Evolutionary conservation across 1,284 basidiomycete genomes (phyloP), one percentile per base, ranked within the genome.

Genomic region (Rhizopogon hawkerae): DNA sequence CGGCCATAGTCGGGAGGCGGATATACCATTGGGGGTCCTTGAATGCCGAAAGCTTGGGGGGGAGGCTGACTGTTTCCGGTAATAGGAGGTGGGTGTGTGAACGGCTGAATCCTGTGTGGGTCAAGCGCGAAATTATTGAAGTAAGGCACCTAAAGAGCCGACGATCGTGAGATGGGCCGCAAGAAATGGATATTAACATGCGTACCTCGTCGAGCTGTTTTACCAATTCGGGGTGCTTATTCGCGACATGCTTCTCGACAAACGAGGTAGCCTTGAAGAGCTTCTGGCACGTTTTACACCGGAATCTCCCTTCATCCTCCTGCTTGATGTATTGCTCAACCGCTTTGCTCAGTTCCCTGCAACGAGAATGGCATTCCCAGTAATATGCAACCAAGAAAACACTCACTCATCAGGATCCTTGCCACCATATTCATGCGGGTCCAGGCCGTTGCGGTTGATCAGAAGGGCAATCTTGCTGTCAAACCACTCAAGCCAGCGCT

Each of bases 71-170:
- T 77, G 51, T 79, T 82, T 8, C 81, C 81, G 44, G 74, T 70
- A 5, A 73, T 65, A 34, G 77, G 73, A 48, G 86, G 88, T 53
- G 84, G 82, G 61, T 90, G 87, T 31, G 77, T 75, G 67, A 87
- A 89, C 1, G 91, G 90, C 61, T 91, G 88, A 49, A 94, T 86
- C 56, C 85, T 88, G 60, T 92, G 87, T 47, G 92, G 93, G 69
- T 96, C 92, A 51, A 95, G 79, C 26, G 88, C 89, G 63, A 93
- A 96, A 65, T 89, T 91, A 69, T 96, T 95, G 73, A 92, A 92
- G 65, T 87, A 89, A 31, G 86, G 79, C 53, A 92, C 67, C 89
- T 94, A 59, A 35, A 51, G 57, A 51, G 53, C 57, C 31, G 53
- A 51, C 21, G 54, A 56, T 66, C 56, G 57, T 54, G 49, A 50